phyloP scores from a whole-genome alignment of 23 red algal species.

The Gracilaria caudata region DNA sequence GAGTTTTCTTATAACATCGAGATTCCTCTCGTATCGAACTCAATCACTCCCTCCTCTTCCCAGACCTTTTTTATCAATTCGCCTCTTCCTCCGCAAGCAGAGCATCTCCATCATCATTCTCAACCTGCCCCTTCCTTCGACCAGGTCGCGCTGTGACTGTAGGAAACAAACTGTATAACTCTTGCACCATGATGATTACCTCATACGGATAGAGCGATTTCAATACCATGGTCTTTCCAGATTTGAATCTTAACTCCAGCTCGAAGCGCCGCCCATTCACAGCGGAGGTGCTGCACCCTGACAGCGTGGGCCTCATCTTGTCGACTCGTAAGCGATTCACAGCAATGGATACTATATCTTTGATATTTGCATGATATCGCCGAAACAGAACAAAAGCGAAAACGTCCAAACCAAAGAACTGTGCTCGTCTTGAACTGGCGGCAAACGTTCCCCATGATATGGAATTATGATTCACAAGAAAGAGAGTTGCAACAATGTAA shows the following conservation, averaged over 20 bases:
- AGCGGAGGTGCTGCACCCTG: background rate
- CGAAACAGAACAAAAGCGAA: background rate
- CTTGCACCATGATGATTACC: background rate
- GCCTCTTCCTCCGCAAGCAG: too few relatives aligned
- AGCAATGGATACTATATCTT: background rate
- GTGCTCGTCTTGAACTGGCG: background rate
- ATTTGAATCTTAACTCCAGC: background rate
- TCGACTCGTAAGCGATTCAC: background rate
- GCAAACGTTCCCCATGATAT: background rate
- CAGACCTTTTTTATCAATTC: too few relatives aligned
- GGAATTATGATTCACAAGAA: background rate
- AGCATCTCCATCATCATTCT: background rate
- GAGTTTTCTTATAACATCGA: too few relatives aligned
- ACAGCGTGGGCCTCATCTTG: background rate
- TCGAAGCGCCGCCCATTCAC: background rate
- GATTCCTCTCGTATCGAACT: too few relatives aligned
- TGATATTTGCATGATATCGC: background rate
- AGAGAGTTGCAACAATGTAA: background rate
- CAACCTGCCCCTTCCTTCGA: background rate
- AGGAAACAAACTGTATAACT: background rate
- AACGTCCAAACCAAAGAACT: background rate
- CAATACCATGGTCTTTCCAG: background rate
- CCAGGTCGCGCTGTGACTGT: background rate
- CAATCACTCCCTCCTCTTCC: too few relatives aligned
- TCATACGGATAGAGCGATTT: background rate